These are phyloP conservation scores for Pseudozyma sp. DNA, from an alignment of 1,284 basidiomycete genomes.

Conservation along the genomic window DNA sequence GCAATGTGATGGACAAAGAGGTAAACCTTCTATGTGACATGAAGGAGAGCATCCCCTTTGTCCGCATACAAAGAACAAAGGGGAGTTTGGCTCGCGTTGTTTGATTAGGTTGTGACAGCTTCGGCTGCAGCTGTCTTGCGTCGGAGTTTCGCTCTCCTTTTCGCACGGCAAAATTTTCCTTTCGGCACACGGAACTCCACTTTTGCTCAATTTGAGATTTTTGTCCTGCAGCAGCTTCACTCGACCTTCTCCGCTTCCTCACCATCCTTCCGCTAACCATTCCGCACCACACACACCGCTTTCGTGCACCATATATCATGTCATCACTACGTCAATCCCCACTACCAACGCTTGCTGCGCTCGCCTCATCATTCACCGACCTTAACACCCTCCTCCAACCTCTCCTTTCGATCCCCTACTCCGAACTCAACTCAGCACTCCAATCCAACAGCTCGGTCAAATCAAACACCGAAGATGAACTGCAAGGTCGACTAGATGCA, in stretches of 20 bases:
- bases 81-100: conserved; percentile 14
- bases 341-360: conserved; percentile 31
- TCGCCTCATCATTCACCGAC: conserved; percentile 30
- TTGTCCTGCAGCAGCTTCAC: neutral
- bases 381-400: conserved; percentile 29
- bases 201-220: conserved; percentile 6
- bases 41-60: conserved; percentile 4
- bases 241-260: conserved; percentile 26
- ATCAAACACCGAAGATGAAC: conserved; percentile 22
- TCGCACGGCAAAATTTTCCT: conserved; percentile 21
- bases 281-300: neutral
- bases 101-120: conserved; percentile 48
- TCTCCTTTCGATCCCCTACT: conserved; percentile 31
- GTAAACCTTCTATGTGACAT: neutral
- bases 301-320: conserved; percentile 18
- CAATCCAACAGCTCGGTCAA: conserved; percentile 21
- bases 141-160: conserved; percentile 24
- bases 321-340: conserved; percentile 42
- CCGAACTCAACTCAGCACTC: conserved; percentile 25
- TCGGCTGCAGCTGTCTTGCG: conserved; percentile 31
- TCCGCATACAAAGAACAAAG: conserved; percentile 19
- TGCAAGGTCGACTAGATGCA: conserved; percentile 52
- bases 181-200: conserved; percentile 28
- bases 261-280: conserved; percentile 7
- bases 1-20: neutral